Base-by-base conservation (phyloP, 2,329 filamentous ascomycete species). In the Botryotinia convoluta region DNA sequence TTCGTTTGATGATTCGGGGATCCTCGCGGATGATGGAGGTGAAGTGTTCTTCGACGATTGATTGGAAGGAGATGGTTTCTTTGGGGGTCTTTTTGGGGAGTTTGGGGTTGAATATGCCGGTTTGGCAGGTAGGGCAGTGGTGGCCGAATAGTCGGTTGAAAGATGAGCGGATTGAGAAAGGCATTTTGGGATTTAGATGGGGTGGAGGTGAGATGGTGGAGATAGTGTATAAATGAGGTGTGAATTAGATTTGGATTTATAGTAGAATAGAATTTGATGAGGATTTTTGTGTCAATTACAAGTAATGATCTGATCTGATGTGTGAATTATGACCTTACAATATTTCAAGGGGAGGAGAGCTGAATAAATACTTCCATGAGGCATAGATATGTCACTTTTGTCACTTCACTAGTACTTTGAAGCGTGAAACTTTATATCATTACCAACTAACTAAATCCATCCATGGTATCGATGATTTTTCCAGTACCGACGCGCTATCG, bases 201-300 rank as follows among this genome's bases (percentile, higher is more conserved):
- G 45, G 26, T 22, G 45, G 20, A 10, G 8, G 2, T 51, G 4
- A 4, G 48, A 54, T 54, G 12, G 48, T 29, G 26, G 2, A 29
- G 26, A 54, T 51, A 9, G 4, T 51, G 48, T 51, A 2, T 51
- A 7, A 4, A n/a, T 54, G 4, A 16, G 26, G 3, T 54, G 10
- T 12, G 22, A 14, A 51, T 16, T 16, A 16, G 12, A 29, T 7
- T 5, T 14, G 2, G 0, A 51, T 51, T 14, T 16, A n/a, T 16
- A n/a, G 5, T 4, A 7, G 12, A 29, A n/a, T 4, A 61, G 14
- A 1, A 26, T 10, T 59, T 0, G 29, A 22, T 16, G 29, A 45
- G 6, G 3, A 35, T 22, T 32, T 9, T 3, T 1, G 3, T 7
- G 8, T 35, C n/a, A n/a, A n/a, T n/a, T 18, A 2, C 4, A 57